Evolutionary conservation across 2,329 filamentous ascomycete genomes (phyloP), one percentile per base, ranked within the genome.

Genomic region (Cladosporium cucumerinum): DNA sequence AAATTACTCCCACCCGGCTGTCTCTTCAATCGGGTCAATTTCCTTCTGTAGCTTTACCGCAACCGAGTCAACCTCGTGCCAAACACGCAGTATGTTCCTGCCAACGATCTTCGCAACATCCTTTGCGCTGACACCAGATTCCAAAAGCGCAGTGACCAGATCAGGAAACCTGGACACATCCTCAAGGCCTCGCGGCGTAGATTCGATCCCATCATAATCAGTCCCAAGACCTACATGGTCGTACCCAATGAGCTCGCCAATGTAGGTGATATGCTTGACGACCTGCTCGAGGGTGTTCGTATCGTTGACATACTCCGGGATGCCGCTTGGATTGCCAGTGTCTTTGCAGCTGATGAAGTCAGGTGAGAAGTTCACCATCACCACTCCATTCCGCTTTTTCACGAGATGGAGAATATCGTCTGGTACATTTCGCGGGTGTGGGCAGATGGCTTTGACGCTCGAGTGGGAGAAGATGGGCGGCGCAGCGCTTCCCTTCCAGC

Each of bases 391-490:
- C 2, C 84, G 86, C 71, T 86, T 76, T 76, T 91, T 91, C 43
- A 97, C 90, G 0, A 95, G 81, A 46, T 89, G 79, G 8, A 98
- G 81, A 16, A 97, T 87, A 64, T 93, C 85, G 69, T 98, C 93
- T 1, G 91, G 91, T 8, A 96, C 93, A 71, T 98, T 98, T 36
- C 94, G 86, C 11, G 93, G 92, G 77, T 97, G 93, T 8, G 91
- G 91, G 74, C 93, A 97, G 25, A 97, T 74, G 1, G 86, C 84
- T 71, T 90, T 89, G 1, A 90, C 91, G 5, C 90, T 94, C 70
- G 90, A 95, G 75, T 98, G 94, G 65, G 89, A 92, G 82, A 92
- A 97, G 65, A 97, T 95, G 5, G 95, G 84, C 0, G 94, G 93
- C 0, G 94, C 93, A 64, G 83, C 80, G 73, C 89, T 93, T 7